Base-by-base conservation (phyloP, 306 rosid genomes). In the Coriaria nepalensis region DNA sequence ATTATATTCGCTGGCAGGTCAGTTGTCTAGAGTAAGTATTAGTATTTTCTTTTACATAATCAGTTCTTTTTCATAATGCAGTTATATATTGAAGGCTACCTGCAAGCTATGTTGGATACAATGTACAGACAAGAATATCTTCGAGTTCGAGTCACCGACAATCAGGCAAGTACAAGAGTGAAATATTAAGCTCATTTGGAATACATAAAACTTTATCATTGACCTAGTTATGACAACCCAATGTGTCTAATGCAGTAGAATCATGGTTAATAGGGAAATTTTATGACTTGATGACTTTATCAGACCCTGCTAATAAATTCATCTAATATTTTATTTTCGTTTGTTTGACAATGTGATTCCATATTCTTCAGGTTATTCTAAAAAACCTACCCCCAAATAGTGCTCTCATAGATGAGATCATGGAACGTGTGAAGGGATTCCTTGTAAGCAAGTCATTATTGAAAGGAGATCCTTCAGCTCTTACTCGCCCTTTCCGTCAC, bases 21-120 rank as follows among this genome's bases (percentile, higher is more conserved):
- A 41, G 15, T 33, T 53, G 35, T 40, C 50, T 40, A 10, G 14
- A 33, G 45, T 47, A 41, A 40, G 6, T 10, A 40, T 53, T 29
- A 49, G 55, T 69, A 33, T 77, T 53, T 62, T 33, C 37, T 62
- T 60, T n/a, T n/a, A n/a, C n/a, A n/a, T n/a, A n/a, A n/a, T n/a
- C n/a, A 15, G 9, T 50, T 43, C 36, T 50, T 71, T 68, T 69
- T 55, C 35, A 43, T 50, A 53, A 56, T 79, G 76, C 94, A 90
- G 97, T 66, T 84, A 50, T 90, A 84, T 50, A 74, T 90, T 66
- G 97, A 90, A 84, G 97, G 97, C 57, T 90, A 90, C 74, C 74
- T 90, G 63, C 95, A 90, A 79, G 97, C 95, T 53, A 84, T 84
- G 97, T 72, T 84, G 85, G 95, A 90, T 63, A 65, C 95, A 33